Percentiles rank a stretch among this genome's conserved stretches.
Evolutionary conservation across 2,329 filamentous ascomycete species (phyloP).

Genomic region (Diaporthe sp.): DNA sequence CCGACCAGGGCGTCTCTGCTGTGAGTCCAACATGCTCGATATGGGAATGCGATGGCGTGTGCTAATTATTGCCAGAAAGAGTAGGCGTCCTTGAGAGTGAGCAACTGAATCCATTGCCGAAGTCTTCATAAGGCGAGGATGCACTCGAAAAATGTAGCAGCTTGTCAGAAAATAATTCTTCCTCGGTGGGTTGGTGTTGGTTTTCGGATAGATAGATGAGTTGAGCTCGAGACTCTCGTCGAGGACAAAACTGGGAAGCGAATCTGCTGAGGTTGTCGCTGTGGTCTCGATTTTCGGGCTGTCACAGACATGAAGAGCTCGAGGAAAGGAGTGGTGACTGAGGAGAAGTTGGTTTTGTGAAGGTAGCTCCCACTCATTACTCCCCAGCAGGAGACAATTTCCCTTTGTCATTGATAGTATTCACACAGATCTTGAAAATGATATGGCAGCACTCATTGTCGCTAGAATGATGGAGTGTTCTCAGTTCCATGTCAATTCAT

Average conservation of each 20-base stretch:
- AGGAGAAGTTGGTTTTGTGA: neutral
- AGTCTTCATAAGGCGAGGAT: too few relatives aligned
- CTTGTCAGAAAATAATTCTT: neutral
- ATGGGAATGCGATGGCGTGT: neutral
- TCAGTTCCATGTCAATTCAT: neutral
- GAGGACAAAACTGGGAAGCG: neutral
- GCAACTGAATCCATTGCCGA: too few relatives aligned
- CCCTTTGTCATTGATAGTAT: slow-evolving; percentile 21
- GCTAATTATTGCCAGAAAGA: neutral
- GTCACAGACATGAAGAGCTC: neutral
- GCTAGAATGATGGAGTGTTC: neutral
- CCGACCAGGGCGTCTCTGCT: neutral
- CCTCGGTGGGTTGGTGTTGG: neutral
- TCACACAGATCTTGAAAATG: neutral
- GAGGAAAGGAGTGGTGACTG: neutral
- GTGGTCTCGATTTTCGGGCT: neutral
- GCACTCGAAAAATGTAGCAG: neutral
- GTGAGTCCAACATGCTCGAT: neutral
- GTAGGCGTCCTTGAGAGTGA: neutral
- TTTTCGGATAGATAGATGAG: neutral
- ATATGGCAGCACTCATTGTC: neutral
- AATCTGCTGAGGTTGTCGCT: neutral
- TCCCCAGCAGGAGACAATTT: slow-evolving; percentile 4
- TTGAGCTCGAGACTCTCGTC: neutral
- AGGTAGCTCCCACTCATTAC: neutral